Percentiles rank a stretch among this genome's conserved stretches.
phyloP scores from a whole-genome alignment of 176 grass and related monocot species.

The Raddia distichophylla region DNA sequence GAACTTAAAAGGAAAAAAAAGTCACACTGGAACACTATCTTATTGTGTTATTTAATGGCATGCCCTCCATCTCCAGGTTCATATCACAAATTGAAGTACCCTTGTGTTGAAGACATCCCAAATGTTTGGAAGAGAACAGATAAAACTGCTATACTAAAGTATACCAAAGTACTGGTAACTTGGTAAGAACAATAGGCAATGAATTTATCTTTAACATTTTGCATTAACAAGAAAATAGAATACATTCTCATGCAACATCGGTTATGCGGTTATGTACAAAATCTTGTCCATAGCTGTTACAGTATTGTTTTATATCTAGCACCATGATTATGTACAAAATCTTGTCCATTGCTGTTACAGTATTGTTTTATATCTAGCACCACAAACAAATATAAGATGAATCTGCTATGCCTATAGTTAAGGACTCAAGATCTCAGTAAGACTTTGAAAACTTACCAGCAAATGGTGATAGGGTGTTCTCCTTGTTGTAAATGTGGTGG shows the following conservation, averaged over 20 bases:
- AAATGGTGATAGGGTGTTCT: conserved; percentile 95
- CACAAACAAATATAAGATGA: background rate
- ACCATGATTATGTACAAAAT: background rate
- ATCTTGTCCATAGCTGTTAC: background rate
- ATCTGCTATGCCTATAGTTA: background rate
- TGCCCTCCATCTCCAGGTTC: too few species aligned
- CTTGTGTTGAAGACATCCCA: background rate
- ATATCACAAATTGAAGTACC: background rate
- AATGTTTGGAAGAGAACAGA: background rate
- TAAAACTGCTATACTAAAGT: background rate
- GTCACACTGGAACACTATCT: conserved; percentile 11
- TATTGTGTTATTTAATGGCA: conserved; percentile 10
- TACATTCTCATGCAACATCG: background rate
- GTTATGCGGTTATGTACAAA: background rate
- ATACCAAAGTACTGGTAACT: background rate
- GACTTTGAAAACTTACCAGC: conserved; percentile 57
- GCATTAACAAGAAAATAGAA: background rate
- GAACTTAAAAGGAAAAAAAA: background rate
- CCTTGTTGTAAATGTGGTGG: conserved; percentile 99
- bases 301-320: background rate
- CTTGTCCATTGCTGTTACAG: background rate
- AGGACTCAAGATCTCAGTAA: background rate
- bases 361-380: background rate
- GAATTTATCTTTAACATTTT: background rate
- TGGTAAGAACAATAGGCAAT: background rate